Base-by-base conservation (phyloP, 2,329 filamentous ascomycete species). In the Ophiostoma triangulosporum region DNA sequence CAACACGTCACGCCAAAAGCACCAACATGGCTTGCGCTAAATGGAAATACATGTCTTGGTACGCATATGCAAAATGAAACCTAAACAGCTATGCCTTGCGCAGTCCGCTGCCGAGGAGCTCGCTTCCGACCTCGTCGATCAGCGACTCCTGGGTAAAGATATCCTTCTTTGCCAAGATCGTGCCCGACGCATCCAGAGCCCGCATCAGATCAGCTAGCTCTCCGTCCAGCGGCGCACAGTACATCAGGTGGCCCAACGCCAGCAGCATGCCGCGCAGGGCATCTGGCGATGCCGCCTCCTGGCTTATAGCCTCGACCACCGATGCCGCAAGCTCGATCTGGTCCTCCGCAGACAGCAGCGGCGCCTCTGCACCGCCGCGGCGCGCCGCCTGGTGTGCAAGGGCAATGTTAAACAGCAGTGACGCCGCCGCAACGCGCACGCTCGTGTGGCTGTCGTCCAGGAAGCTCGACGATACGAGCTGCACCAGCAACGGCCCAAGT, bases 281-380 rank as follows among this genome's bases (percentile, higher is more conserved):
- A 61, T 95, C 89, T 11, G 64, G 69, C 0, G 91, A 81, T 33
- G 70, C 67, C 31, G 75, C 70, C 60, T 83, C 80, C 54, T 77
- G 72, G 2, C 66, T 63, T 45, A 83, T 78, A 2, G 86, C 84
- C 66, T 96, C 89, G 1, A 95, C 69, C 7, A 93, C 69, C 1
- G 86, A 85, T 0, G 90, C 90, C 0, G 85, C 80, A 5, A 97
- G 71, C 66, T 95, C 89, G 1, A 94, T 78, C 63, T 93, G 84
- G 55, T 86, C 81, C 3, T 75, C 77, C 35, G 88, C 84, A 0
- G 80, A 71, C 3, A 96, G 66, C 2, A 26, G 11, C 4, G 11
- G 8, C 15, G 9, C 26, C 15, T 20, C 7, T 22, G 14, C 6
- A 5, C 4, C 24, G 3, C 40, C 26, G n/a, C 43, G 15, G 50